Base-by-base conservation (phyloP, 2,329 filamentous ascomycete species). In the Raffaelea arxii region DNA sequence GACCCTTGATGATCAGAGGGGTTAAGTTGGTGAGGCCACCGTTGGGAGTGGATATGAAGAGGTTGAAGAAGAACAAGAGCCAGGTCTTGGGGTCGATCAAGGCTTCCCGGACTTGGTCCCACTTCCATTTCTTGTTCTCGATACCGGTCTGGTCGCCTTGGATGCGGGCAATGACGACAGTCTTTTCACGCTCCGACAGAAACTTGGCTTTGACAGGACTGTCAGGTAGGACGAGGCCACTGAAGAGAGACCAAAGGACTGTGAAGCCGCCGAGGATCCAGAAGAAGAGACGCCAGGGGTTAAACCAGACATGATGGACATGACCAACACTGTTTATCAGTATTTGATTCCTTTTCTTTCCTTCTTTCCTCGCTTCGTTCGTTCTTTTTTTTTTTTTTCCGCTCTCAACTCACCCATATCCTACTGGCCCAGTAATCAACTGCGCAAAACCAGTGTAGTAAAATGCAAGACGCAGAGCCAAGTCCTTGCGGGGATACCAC, bases 161-260 rank as follows among this genome's bases (percentile, higher is more conserved):
- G 11, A 65, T 51, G 3, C 63, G 58, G 44, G 60, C 51, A 25
- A 62, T 51, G 14, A 55, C 57, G 43, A 56, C 54, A 43, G 50
- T 55, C 23, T 53, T 59, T 27, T 62, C 55, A 43, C 58, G 56
- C 4, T 48, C 23, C 9, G 53, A 57, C 36, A 60, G 49, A 59
- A 67, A 58, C 50, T 56, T 38, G 56, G 63, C 45, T 60, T 59
- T 62, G 57, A 64, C 61, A 18, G 64, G 64, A n/a, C 56, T 62
- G 45, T 64, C 61, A 6, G 35, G 35, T 11, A 37, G 35, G 35
- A 37, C 12, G 35, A n/a, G 11, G 35, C 7, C 35, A 18, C 12
- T 9, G 35, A 37, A 11, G 19, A 37, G 7, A 18, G 35, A 37
- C 35, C 35, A 37, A 7, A 37, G 11, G 18, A 37, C 11, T 6